These are phyloP conservation scores for Parastagonospora avenae DNA, from an alignment of 2,329 filamentous ascomycete species.

Conservation along the genomic window DNA sequence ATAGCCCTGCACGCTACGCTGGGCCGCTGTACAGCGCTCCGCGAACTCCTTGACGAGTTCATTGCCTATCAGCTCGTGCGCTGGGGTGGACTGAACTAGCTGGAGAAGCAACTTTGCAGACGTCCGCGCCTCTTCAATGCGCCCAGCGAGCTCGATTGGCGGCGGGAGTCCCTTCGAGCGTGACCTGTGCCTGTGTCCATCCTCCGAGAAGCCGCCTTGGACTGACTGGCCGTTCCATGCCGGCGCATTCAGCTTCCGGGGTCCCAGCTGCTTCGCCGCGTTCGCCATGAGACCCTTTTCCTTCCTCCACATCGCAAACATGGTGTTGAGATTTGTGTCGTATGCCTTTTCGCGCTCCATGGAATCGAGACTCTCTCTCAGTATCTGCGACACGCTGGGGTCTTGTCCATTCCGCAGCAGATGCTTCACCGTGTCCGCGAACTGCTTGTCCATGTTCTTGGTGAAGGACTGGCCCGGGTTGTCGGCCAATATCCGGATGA, in stretches of 20 bases:
- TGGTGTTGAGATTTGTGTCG: constrained; percentile 72
- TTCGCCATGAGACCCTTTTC: constrained; percentile 65
- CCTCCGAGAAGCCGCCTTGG: constrained; percentile 26
- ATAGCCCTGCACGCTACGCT: constrained; percentile 81
- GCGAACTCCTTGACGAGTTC: constrained; percentile 94
- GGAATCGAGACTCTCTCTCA: constrained; percentile 83
- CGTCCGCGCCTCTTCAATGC: constrained; percentile 87
- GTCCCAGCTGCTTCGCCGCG: constrained; percentile 42
- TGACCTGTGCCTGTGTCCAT: constrained; percentile 19
- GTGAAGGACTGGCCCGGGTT: constrained; percentile 92
- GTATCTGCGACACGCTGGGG: constrained; percentile 78
- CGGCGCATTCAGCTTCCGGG: constrained; percentile 52
- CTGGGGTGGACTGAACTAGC: constrained; percentile 83
- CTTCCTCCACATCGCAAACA: constrained; percentile 87
- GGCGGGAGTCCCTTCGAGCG: constrained; percentile 57
- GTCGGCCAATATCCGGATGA: constrained; percentile 87
- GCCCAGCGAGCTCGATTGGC: constrained; percentile 76
- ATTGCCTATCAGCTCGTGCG: constrained; percentile 74
- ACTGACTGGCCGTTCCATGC: constrained; percentile 40
- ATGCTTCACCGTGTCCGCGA: constrained; percentile 75
- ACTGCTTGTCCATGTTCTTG: constrained; percentile 85
- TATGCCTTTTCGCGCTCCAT: constrained; percentile 73
- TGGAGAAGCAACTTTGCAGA: constrained; percentile 92
- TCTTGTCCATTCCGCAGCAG: constrained; percentile 74
- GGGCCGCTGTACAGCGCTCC: constrained; percentile 81